These are phyloP conservation scores for Kwoniella bestiolae DNA, from an alignment of 768 basidiomycete species.

Conservation along the genomic window DNA sequence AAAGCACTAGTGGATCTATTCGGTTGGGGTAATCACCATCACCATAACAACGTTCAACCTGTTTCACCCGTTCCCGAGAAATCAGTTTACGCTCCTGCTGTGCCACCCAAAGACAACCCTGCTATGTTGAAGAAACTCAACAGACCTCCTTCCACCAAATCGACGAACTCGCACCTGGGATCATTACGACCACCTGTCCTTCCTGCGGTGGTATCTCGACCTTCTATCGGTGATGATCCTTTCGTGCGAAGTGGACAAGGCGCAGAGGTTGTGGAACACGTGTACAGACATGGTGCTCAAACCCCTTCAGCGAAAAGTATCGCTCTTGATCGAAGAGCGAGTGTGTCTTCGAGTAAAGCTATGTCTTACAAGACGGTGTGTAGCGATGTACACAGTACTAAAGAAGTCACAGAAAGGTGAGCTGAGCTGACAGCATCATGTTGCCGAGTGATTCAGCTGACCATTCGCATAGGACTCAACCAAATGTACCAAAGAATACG, in stretches of 20 bases:
- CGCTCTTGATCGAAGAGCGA: constrained; percentile 27
- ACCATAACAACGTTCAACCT: not conserved
- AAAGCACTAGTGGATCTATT: constrained; percentile 47
- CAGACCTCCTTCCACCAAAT: constrained; percentile 28
- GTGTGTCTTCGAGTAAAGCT: constrained; percentile 36
- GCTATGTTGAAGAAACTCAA: constrained; percentile 25
- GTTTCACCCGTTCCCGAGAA: constrained; percentile 4
- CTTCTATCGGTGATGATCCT: constrained; percentile 47
- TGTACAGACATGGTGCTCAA: constrained; percentile 17
- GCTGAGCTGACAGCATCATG: not conserved
- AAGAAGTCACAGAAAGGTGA: constrained; percentile 26
- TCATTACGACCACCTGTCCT: constrained; percentile 10
- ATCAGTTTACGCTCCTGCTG: constrained; percentile 15
- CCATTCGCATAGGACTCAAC: not conserved
- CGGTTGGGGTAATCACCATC: constrained; percentile 38
- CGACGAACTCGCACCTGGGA: not conserved
- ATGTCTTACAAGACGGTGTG: constrained; percentile 34
- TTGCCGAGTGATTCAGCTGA: not conserved
- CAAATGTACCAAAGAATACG: not conserved
- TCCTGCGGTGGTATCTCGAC: constrained; percentile 22
- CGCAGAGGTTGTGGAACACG: constrained; percentile 43
- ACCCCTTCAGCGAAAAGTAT: constrained; percentile 34
- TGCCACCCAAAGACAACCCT: constrained; percentile 31
- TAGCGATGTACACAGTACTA: constrained; percentile 24
- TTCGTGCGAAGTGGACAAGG: constrained; percentile 34